phyloP scores from a whole-genome alignment of 345 rosid species.

The Eucalyptus polyanthemos region DNA sequence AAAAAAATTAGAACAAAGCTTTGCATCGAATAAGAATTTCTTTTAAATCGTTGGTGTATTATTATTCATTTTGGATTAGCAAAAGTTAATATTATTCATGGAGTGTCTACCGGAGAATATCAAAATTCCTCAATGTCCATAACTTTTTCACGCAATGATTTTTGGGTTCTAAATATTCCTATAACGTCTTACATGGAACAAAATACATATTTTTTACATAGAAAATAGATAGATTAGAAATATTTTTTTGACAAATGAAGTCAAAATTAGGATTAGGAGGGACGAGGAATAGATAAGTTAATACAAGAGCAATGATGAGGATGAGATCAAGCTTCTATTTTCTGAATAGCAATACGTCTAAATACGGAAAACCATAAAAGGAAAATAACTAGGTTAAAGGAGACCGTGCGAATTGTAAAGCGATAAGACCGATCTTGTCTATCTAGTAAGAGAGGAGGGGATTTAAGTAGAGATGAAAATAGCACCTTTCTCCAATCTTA shows the following conservation, averaged over 20 bases:
- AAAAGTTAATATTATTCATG: neutral
- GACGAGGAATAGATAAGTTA: neutral
- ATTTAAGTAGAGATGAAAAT: no score
- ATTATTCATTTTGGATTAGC: neutral
- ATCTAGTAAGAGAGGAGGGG: neutral
- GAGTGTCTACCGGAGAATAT: neutral
- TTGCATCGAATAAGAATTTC: neutral
- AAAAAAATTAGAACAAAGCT: neutral
- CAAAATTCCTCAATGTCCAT: no score
- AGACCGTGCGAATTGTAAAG: no score
- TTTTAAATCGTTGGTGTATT: neutral
- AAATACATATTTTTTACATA: no score
- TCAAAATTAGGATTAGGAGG: neutral
- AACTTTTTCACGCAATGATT: fast-evolving
- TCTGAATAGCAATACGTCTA: neutral
- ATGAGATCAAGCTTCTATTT: neutral
- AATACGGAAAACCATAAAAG: no score
- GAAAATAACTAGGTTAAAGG: no score
- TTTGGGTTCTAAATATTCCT: no score
- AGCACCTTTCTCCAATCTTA: no score
- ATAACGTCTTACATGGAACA: neutral
- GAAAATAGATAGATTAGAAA: neutral
- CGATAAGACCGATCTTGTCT: neutral
- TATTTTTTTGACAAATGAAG: neutral
- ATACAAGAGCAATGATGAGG: neutral